Evolutionary conservation across 75 land plant genomes (phyloP).

Genomic region (Cunninghamia lanceolata): DNA sequence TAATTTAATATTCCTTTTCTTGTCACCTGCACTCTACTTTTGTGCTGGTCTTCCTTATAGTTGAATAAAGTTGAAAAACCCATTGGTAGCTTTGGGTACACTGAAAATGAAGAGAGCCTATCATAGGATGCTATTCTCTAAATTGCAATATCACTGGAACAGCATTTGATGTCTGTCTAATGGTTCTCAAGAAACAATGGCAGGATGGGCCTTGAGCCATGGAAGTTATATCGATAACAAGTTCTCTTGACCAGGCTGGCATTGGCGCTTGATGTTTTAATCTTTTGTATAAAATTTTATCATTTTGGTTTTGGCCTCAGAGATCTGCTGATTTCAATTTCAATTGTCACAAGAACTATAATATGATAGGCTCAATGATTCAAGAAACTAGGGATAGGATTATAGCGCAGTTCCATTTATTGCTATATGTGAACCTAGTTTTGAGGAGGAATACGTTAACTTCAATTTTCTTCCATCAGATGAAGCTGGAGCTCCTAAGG

Average conservation of each 20-base stretch:
- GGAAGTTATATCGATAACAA: not conserved
- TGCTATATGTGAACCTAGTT: conserved; percentile 1
- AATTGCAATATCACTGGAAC: not conserved
- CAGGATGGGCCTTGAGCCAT: not conserved
- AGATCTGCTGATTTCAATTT: not conserved
- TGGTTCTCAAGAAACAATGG: not conserved
- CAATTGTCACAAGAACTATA: not conserved
- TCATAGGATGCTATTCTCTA: not conserved
- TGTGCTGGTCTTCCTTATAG: not conserved
- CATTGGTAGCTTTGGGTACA: not conserved
- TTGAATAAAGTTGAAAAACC: not conserved
- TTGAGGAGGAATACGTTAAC: not conserved
- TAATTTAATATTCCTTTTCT: not conserved
- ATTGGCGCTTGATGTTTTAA: not conserved
- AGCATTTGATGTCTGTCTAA: not conserved
- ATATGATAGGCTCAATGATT: not conserved
- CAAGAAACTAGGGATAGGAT: not conserved
- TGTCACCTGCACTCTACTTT: not conserved
- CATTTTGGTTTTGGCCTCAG: not conserved
- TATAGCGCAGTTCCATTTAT: not conserved
- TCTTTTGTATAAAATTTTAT: not conserved
- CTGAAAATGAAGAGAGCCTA: not conserved
- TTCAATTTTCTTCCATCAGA: conserved; percentile 4
- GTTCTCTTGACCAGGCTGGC: not conserved
- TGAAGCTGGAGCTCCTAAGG: conserved; percentile 7